These are phyloP conservation scores for Hirsutella minnesotensis DNA, from an alignment of 2,329 filamentous ascomycete genomes.

Conservation along the genomic window DNA sequence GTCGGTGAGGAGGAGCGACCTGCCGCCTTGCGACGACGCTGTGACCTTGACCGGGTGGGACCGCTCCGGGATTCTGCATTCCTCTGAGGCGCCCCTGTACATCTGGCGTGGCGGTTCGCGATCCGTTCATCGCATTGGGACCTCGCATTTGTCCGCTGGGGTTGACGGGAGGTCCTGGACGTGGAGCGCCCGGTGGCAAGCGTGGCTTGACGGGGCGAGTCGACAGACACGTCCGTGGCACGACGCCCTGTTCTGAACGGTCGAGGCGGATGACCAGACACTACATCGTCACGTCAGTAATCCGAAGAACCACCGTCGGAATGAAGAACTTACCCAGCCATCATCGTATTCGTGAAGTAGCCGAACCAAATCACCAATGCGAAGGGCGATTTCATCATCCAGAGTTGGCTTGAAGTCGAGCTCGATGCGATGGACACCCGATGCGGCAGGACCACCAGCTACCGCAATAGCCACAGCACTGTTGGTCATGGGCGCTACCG, in stretches of 20 bases:
- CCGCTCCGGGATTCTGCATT: background rate
- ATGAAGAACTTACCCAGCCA: constrained; percentile 66
- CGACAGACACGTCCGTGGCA: constrained; percentile 85
- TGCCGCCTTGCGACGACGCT: background rate
- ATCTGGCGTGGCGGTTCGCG: background rate
- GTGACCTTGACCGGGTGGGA: background rate
- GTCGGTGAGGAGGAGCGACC: background rate
- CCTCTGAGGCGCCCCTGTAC: background rate
- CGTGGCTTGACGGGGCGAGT: constrained; percentile 84
- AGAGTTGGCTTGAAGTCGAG: constrained; percentile 89
- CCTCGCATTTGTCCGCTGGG: constrained; percentile 12
- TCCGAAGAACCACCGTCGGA: background rate
- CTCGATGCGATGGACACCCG: constrained; percentile 79
- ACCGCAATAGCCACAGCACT: constrained; percentile 50
- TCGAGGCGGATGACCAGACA: constrained; percentile 87
- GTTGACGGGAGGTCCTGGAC: constrained; percentile 41
- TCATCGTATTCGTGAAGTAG: constrained; percentile 95
- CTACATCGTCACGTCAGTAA: constrained; percentile 16
- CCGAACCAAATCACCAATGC: constrained; percentile 71
- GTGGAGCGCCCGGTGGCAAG: constrained; percentile 36
- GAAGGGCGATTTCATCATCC: constrained; percentile 79
- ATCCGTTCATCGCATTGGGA: constrained; percentile 12
- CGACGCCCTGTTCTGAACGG: constrained; percentile 83
- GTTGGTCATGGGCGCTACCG: constrained; percentile 21
- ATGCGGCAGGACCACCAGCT: constrained; percentile 45